These are phyloP conservation scores for Fusarium illudens DNA, from an alignment of 2,329 filamentous ascomycete genomes.

Conservation along the genomic window DNA sequence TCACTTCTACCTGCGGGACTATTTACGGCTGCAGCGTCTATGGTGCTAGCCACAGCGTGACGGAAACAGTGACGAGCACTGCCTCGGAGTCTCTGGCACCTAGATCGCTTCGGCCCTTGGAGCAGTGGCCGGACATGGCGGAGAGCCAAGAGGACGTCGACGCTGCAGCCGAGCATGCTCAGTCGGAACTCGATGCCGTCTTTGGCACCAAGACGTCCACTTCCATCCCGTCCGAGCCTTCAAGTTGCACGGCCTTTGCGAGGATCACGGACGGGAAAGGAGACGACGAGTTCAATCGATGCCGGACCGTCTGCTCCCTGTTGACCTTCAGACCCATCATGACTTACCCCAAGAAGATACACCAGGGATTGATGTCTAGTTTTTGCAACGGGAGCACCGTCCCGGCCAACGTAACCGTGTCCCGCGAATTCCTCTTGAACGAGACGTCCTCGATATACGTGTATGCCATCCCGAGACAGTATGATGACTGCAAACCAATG, in stretches of 20 bases:
- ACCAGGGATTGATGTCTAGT: not conserved
- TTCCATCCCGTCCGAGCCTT: not conserved
- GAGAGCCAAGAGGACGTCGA: not conserved
- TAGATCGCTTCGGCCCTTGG: not conserved
- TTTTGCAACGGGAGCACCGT: not conserved
- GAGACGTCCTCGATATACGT: too few relatives aligned
- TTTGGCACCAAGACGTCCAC: not conserved
- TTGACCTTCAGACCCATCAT: not conserved
- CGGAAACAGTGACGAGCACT: not conserved
- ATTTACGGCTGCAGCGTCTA: slow-evolving; percentile 9
- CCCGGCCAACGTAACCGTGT: too few relatives aligned
- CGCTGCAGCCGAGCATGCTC: not conserved
- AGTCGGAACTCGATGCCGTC: not conserved
- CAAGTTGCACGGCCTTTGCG: not conserved
- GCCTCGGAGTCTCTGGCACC: not conserved
- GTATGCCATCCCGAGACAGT: too few relatives aligned
- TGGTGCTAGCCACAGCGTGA: not conserved
- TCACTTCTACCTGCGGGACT: not conserved
- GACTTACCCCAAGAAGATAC: not conserved
- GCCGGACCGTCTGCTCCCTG: not conserved
- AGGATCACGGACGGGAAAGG: not conserved
- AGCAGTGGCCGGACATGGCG: not conserved
- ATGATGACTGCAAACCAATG: too few relatives aligned
- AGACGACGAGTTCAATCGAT: not conserved
- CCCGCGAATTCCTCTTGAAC: too few relatives aligned